Evolutionary conservation across 2,329 filamentous ascomycete species (phyloP), one percentile per base, ranked within the genome.

Genomic region (Nemania sp.): DNA sequence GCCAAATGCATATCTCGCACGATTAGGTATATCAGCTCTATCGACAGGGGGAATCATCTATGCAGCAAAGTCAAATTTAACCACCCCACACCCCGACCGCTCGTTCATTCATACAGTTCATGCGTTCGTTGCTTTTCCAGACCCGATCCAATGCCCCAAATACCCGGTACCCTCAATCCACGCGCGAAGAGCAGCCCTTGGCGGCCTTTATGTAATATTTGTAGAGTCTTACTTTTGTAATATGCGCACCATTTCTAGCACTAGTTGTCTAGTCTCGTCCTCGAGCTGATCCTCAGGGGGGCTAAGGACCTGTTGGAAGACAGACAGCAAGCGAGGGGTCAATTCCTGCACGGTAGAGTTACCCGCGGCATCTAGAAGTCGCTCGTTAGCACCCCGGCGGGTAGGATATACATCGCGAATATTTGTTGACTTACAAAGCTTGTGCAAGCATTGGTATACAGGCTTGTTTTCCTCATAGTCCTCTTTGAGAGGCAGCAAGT

Each of bases 401-500:
- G 45, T 57, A 27, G 51, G 13, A 24, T 18, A 41, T 4, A 27
- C 18, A 35, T 3, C n/a, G n/a, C n/a, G n/a, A n/a, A 29, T 20
- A 22, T 7, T 24, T 6, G 7, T 38, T 24, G 38, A 87, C 89
- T 84, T 85, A 92, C 89, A 98, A 72, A 98, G 87, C 80, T 92
- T 90, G 80, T 93, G 91, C 76, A 99, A 91, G 88, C 94, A 97
- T 79, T 92, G 88, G 83, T 92, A 99, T 68, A 98, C 90, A 8
- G 96, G 94, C 76, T 93, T 93, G 82, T 99, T 98, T 88, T 98
- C 96, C 81, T 98, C 94, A 75, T 89, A 98, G 80, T 98, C 96
- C 78, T 97, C 94, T 80, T 92, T 93, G 70, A 98, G 86, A 10
- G 96, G 96, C 43, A 98, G 87, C 29, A 94, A 87, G 69, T 88